Evolutionary conservation across 441 rosid species (phyloP).

Genomic region (Populus hybrid): DNA sequence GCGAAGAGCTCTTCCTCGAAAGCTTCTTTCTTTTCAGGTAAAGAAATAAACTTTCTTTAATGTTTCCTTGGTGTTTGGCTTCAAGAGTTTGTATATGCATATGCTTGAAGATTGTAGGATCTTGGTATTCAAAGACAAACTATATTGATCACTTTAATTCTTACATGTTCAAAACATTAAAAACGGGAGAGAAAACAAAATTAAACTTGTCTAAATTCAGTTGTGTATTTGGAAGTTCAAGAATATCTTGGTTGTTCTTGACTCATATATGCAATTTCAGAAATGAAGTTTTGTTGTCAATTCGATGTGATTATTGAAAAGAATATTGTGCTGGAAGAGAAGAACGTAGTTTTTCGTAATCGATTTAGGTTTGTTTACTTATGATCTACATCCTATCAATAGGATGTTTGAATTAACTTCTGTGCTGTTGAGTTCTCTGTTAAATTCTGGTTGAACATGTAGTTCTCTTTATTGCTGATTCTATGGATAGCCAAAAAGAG

Average conservation of each 20-base stretch:
- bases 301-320: not conserved
- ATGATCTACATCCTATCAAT: too few relatives aligned
- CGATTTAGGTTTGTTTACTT: not conserved
- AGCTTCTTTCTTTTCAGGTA: slow-evolving; percentile 42
- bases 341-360: not conserved
- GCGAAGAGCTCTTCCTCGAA: slow-evolving; percentile 40
- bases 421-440: not conserved
- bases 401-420: not conserved
- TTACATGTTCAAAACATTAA: not conserved
- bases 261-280: not conserved
- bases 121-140: not conserved
- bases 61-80: not conserved
- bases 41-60: not conserved
- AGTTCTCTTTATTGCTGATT: not conserved
- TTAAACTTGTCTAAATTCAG: not conserved
- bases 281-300: not conserved
- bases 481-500: too few relatives aligned
- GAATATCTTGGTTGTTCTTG: not conserved
- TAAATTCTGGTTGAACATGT: not conserved
- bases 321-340: not conserved
- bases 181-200: not conserved
- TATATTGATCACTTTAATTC: not conserved
- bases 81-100: not conserved
- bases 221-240: not conserved
- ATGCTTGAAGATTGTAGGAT: slow-evolving; percentile 6